A percentile compares a stretch with the other conserved stretches of the same genome.
These are phyloP conservation scores for Ceratocystis harringtonii DNA, from an alignment of 2,329 filamentous ascomycete species.

Conservation along the genomic window DNA sequence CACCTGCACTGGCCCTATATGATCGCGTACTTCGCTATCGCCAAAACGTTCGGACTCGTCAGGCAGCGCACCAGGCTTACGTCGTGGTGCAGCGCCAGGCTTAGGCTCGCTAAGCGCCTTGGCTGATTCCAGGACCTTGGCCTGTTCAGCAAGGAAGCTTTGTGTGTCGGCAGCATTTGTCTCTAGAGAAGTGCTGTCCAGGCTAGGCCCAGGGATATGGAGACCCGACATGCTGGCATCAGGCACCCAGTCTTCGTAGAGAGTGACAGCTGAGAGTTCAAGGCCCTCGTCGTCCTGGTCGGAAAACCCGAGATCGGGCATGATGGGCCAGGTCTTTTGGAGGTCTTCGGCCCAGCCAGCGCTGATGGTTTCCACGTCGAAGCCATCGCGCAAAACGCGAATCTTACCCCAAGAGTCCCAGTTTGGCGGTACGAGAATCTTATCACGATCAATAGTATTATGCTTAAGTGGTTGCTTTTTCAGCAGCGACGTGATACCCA, in stretches of 20 bases:
- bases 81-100: conserved; percentile 25
- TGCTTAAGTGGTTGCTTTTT: conserved; percentile 68
- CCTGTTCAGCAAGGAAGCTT: conserved; percentile 58
- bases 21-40: conserved; percentile 42
- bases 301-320: conserved; percentile 19
- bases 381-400: conserved; percentile 74
- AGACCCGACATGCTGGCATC: conserved; percentile 54
- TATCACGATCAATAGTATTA: conserved; percentile 85
- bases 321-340: conserved; percentile 37
- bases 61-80: conserved; percentile 30
- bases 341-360: conserved; percentile 77
- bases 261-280: conserved; percentile 13
- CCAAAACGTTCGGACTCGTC: conserved; percentile 9
- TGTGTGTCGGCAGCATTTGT: conserved; percentile 45
- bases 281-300: conserved; percentile 15
- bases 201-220: conserved; percentile 35
- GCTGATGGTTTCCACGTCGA: conserved; percentile 78
- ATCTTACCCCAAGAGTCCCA: conserved; percentile 99
- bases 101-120: conserved; percentile 7
- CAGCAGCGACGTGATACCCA: conserved; percentile 72
- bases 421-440: conserved; percentile 85
- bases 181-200: conserved; percentile 11
- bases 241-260: conserved; percentile 63
- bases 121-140: conserved; percentile 51
- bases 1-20: conserved; percentile 90